phyloP scores from a whole-genome alignment of 495 filamentous ascomycete species.

The Talaromyces borbonicus region DNA sequence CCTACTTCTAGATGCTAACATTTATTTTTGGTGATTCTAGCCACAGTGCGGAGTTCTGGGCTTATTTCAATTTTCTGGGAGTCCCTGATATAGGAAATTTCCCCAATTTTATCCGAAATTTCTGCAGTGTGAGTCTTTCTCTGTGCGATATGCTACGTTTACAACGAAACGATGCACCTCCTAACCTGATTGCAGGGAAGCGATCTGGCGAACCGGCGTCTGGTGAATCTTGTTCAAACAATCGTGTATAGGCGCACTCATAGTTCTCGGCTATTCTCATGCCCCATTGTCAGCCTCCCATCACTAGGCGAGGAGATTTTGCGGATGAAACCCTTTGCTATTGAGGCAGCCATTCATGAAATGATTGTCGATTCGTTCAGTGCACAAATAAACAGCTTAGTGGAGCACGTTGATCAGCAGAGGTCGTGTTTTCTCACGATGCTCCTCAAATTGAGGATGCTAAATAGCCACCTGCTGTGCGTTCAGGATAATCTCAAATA shows the following conservation, averaged over 20 bases:
- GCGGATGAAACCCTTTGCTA: conserved; percentile 29
- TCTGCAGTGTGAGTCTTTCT: conserved; percentile 19
- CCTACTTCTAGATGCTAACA: conserved; percentile 1
- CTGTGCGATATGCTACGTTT: not conserved
- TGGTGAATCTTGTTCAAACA: conserved; percentile 28
- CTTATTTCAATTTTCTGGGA: conserved; percentile 50
- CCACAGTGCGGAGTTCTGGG: conserved; percentile 40
- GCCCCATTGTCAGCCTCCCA: conserved; percentile 48
- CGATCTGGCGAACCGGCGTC: conserved; percentile 18
- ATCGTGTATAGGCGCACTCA: conserved; percentile 47
- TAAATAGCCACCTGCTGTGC: conserved; percentile 40
- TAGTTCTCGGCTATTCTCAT: conserved; percentile 39
- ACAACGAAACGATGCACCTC: no score
- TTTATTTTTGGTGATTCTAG: conserved; percentile 9
- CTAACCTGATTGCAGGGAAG: conserved; percentile 9
- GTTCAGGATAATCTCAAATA: conserved; percentile 35
- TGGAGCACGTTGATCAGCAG: conserved; percentile 10
- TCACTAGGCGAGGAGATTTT: conserved; percentile 21
- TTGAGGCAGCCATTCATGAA: conserved; percentile 42
- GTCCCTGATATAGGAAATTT: conserved; percentile 33
- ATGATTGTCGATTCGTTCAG: conserved; percentile 28
- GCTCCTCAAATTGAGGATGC: conserved; percentile 42
- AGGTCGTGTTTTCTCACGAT: conserved; percentile 21
- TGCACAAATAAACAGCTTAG: conserved; percentile 23
- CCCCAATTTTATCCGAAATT: conserved; percentile 39